These are phyloP conservation scores for Phytophthora fragariaefolia DNA, from an alignment of 352 stramenopile species.

Conservation along the genomic window DNA sequence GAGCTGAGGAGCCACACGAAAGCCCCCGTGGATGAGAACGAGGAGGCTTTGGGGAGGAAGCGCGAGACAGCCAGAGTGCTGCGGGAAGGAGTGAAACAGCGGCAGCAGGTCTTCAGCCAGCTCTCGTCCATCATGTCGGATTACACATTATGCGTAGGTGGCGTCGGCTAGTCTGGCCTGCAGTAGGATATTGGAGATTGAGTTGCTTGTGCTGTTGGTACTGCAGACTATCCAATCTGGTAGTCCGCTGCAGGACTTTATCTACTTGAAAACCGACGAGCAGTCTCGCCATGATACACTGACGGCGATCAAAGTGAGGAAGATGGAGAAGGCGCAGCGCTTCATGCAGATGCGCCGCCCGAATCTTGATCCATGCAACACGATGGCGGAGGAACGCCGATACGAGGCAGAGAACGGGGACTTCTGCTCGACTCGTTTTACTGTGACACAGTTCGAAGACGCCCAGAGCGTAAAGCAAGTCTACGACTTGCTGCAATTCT, in stretches of 20 bases:
- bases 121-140: conserved; percentile 44
- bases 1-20: conserved; percentile 25
- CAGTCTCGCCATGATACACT: conserved; percentile 23
- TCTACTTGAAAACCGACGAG: conserved; percentile 32
- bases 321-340: conserved; percentile 39
- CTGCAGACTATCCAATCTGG: conserved; percentile 38
- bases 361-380: conserved; percentile 32
- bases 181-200: conserved; percentile 1
- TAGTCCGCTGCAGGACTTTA: conserved; percentile 40
- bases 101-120: conserved; percentile 35
- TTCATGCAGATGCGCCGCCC: conserved; percentile 43
- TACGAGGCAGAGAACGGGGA: conserved; percentile 56
- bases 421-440: conserved; percentile 61
- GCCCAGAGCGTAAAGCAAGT: conserved; percentile 42
- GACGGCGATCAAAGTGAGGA: conserved; percentile 22
- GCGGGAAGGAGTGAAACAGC: conserved; percentile 16
- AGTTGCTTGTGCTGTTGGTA: conserved; percentile 1
- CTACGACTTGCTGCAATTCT: conserved; percentile 57
- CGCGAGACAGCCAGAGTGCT: conserved; percentile 13
- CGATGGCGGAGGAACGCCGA: conserved; percentile 44
- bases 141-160: conserved; percentile 43
- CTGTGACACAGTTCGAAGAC: conserved; percentile 56
- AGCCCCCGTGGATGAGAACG: conserved; percentile 12
- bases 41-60: conserved; percentile 17
- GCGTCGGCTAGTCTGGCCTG: not conserved